phyloP scores from a whole-genome alignment of 2,329 filamentous ascomycete genomes.

The Exophiala sideris region DNA sequence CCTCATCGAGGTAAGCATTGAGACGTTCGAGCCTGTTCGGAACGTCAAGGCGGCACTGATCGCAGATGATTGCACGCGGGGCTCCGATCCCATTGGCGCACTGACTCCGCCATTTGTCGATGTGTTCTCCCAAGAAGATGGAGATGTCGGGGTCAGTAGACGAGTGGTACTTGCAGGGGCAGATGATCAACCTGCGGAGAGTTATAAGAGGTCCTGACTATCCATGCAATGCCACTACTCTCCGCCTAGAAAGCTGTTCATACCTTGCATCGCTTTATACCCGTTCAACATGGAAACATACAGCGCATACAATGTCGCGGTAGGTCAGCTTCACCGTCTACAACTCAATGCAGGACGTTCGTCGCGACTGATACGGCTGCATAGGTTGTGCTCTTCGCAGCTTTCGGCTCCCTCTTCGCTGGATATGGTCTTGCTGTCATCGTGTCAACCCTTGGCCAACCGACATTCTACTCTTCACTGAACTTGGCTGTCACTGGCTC shows the following conservation, averaged over 20 bases:
- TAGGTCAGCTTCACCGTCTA: neutral
- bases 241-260: neutral
- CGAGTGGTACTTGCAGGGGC: neutral
- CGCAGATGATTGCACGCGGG: neutral
- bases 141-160: neutral
- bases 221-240: neutral
- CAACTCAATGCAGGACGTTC: neutral
- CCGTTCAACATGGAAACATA: slow-evolving; percentile 4
- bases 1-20: neutral
- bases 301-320: slow-evolving; percentile 5
- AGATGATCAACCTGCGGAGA: no score
- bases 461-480: slow-evolving; percentile 43
- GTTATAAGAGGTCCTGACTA: neutral
- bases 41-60: no score
- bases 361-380: neutral
- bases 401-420: slow-evolving; percentile 33
- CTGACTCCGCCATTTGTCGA: neutral
- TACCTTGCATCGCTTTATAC: neutral
- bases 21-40: no score
- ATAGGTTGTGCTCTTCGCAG: slow-evolving; percentile 32
- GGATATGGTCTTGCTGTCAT: slow-evolving; percentile 36
- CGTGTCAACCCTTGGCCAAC: slow-evolving; percentile 44
- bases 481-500: slow-evolving; percentile 38
- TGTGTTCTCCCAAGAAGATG: neutral
- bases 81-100: neutral